Base-by-base conservation (phyloP, 2,329 filamentous ascomycete genomes). In the Exophiala calicioides region DNA sequence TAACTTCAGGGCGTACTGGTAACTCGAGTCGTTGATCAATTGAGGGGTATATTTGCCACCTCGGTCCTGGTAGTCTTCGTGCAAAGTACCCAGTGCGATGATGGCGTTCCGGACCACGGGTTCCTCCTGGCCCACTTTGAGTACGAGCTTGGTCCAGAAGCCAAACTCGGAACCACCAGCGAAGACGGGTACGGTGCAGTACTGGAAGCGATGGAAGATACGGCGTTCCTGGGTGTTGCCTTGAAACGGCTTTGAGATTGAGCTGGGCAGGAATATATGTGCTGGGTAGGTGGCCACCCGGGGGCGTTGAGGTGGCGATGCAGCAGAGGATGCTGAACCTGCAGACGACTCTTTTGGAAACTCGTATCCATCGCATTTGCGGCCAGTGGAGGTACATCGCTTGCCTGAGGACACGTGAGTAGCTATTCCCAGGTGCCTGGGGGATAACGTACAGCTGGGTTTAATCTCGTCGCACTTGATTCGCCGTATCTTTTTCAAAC, bases 151-250 rank as follows among this genome's bases (percentile, higher is more conserved):
- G 1, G 75, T 81, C 82, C 82, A 86, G 59, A 86, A 86, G 1
- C 75, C 71, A 15, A 76, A 78, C 59, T 85, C 79, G 51, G 86
- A 86, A 60, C 82, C 85, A 9, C 83, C 82, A 0, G 82, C 84
- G 5, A 86, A 68, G 58, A 84, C 80, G 35, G 68, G 76, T 1
- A 81, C 79, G 0, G 83, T 84, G 32, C 79, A 78, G 19, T 75
- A 69, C 31, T 77, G 75, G 57, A 85, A 85, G 9, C 84, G 66
- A 46, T 81, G 74, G 58, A 84, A 84, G 57, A 84, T 84, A 37
- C 76, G 73, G 13, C 70, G 72, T 51, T 85, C 81, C 36, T 71
- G 68, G 4, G 71, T 65, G 42, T 69, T 66, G 21, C 83, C 73
- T 5, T 73, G 67, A n/a, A 81, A 65, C 16, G 62, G 67, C 9